Evolutionary conservation across 2,329 filamentous ascomycete genomes (phyloP).

Genomic region (Dactylonectria estremocensis): DNA sequence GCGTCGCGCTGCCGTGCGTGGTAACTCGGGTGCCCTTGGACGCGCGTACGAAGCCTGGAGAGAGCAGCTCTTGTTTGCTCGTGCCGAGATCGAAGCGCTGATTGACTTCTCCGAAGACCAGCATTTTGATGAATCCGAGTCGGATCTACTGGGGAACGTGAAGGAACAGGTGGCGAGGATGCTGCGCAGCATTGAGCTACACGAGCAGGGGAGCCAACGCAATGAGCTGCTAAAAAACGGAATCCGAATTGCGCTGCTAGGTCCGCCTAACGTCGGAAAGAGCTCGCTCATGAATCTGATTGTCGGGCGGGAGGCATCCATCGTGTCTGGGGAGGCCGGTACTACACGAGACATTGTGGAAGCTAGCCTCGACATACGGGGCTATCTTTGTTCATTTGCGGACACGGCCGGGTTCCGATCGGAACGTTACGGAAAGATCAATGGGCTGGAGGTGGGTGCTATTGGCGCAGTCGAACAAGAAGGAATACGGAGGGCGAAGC

Average conservation of each 20-base stretch:
- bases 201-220: conserved; percentile 83
- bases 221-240: conserved; percentile 89
- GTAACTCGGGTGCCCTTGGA: conserved; percentile 79
- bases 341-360: conserved; percentile 97
- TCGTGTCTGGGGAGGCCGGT: conserved; percentile 92
- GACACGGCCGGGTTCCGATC: conserved; percentile 92
- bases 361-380: conserved; percentile 88
- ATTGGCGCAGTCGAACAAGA: conserved; percentile 88
- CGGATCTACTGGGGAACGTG: conserved; percentile 80
- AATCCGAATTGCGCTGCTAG: conserved; percentile 88
- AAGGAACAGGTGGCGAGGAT: conserved; percentile 74
- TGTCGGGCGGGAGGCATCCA: conserved; percentile 93
- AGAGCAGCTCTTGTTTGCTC: conserved; percentile 80
- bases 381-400: conserved; percentile 93
- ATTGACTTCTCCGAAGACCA: conserved; percentile 99
- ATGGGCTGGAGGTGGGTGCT: conserved; percentile 36
- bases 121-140: conserved; percentile 91
- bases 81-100: conserved; percentile 93
- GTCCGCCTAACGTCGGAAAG: conserved; percentile 95
- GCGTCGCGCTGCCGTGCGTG: conserved; percentile 86
- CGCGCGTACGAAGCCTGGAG: conserved; percentile 89
- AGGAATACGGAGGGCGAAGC: conserved; percentile 89
- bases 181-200: conserved; percentile 73
- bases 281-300: conserved; percentile 93
- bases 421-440: conserved; percentile 32